Conservation (phyloP, 345 rosid genomes). For the Gossypium sturtianum region DNA sequence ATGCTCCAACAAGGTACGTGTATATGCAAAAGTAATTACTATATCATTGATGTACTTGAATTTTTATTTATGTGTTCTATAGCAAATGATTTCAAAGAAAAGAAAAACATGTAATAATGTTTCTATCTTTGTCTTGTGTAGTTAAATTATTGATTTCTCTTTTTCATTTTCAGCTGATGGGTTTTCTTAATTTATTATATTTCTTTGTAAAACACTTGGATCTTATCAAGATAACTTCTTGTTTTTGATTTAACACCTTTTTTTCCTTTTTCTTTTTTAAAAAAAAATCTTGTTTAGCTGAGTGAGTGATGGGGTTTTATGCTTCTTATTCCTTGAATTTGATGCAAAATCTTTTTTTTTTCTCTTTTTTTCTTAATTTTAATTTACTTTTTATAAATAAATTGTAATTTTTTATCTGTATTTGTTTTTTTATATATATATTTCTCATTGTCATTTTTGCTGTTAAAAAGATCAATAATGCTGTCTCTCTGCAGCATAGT, state of each 20-base stretch:
- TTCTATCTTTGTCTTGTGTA: not conserved
- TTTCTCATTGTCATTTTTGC: not conserved
- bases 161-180: not conserved
- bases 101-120: not conserved
- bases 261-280: not conserved
- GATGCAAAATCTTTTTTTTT: not conserved
- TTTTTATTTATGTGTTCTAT: too few relatives aligned
- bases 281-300: slow-evolving; percentile 1
- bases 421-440: too few relatives aligned
- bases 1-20: slow-evolving; percentile 48
- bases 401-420: not conserved
- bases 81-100: too few relatives aligned
- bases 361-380: not conserved
- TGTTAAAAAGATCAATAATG: slow-evolving; percentile 6
- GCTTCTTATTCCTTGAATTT: slow-evolving; percentile 9
- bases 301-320: slow-evolving; percentile 4
- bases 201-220: not conserved
- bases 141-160: not conserved
- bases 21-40: not conserved
- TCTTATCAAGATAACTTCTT: not conserved
- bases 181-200: not conserved
- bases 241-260: not conserved
- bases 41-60: not conserved
- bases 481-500: slow-evolving; percentile 14
- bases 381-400: not conserved